phyloP scores from a whole-genome alignment of 2,329 filamentous ascomycete genomes.

The Parascedosporium putredinis region DNA sequence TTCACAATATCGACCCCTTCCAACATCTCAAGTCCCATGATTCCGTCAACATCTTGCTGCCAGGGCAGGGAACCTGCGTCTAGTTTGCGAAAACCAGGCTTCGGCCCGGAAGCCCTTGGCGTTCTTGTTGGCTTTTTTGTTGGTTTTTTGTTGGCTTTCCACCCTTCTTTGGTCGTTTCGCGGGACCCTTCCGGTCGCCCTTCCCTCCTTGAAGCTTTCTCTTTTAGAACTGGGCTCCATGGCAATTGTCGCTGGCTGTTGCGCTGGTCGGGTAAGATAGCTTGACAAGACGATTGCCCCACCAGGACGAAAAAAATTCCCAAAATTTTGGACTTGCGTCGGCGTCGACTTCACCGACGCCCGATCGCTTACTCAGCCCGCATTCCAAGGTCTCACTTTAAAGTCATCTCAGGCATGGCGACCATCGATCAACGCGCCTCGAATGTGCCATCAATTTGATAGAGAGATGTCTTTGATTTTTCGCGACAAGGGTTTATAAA shows the following conservation, averaged over 20 bases:
- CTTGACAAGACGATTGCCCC: neutral
- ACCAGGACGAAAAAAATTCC: neutral
- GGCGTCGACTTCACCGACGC: neutral
- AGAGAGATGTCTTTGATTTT: too few species aligned
- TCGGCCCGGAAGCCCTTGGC: neutral
- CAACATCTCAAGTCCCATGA: conserved; percentile 84
- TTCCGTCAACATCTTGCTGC: conserved; percentile 82
- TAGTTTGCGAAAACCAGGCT: conserved; percentile 21
- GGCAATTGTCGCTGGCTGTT: too few species aligned
- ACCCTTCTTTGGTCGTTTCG: conserved; percentile 4
- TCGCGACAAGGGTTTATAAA: too few species aligned
- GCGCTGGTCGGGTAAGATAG: neutral
- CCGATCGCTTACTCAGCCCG: conserved; percentile 4
- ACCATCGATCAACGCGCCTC: too few species aligned
- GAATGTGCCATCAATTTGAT: too few species aligned
- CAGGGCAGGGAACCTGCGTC: conserved; percentile 41
- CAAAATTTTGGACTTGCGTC: neutral
- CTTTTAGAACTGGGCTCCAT: conserved; percentile 6
- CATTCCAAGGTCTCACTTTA: too few species aligned
- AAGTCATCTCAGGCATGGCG: too few species aligned
- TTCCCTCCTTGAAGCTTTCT: conserved; percentile 5
- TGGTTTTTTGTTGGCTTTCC: neutral
- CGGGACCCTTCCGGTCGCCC: neutral
- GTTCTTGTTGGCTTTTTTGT: neutral
- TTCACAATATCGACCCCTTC: conserved; percentile 80